Base-by-base conservation (phyloP, 176 grass and related monocot genomes). In the Avena eriantha region DNA sequence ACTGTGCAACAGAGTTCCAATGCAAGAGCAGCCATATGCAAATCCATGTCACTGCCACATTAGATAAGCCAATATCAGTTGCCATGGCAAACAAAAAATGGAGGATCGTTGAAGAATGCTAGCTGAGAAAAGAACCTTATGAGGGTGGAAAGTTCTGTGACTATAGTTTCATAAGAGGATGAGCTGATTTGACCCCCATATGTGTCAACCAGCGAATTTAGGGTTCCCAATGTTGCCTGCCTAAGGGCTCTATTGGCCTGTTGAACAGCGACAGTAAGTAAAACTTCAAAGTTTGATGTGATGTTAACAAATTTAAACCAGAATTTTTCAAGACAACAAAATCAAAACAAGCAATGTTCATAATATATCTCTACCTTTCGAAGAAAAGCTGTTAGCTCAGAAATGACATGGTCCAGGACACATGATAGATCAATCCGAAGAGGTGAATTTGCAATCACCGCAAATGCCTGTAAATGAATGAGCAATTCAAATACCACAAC, bases 221-320 rank as follows among this genome's bases (percentile, higher is more conserved):
- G 31, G 31, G 65, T 36, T 36, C 31, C 65, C 65, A 68, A 68
- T 33, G 65, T 68, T 68, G 31, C 65, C 65, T 68, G 65, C 65
- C 65, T 68, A 68, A 68, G 65, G 16, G 65, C 65, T 68, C 65
- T 68, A 17, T 68, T 68, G 6, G 65, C 65, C 65, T 68, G 65
- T 68, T 7, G 33, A 68, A 36, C 8, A 8, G 16, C 1, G 65
- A 16, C 3, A 15, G 13, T 66, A 66, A 68, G 17, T 16, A 36
- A 68, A 35, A 35, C 31, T 35, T 68, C 17, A 68, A 34, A 18
- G 33, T 68, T 68, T 8, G 2, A 68, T 36, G 65, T 41, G 39
- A 41, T 41, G 39, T 41, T 41, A 41, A 34, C 50, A 33, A 14
- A 33, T 67, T 34, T 33, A 68, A 3, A 8, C 31, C 18, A 36